A percentile compares a stretch with the other conserved stretches of the same genome.
These are phyloP conservation scores for Colletotrichum melonis DNA, from an alignment of 2,329 filamentous ascomycete species.

Conservation along the genomic window DNA sequence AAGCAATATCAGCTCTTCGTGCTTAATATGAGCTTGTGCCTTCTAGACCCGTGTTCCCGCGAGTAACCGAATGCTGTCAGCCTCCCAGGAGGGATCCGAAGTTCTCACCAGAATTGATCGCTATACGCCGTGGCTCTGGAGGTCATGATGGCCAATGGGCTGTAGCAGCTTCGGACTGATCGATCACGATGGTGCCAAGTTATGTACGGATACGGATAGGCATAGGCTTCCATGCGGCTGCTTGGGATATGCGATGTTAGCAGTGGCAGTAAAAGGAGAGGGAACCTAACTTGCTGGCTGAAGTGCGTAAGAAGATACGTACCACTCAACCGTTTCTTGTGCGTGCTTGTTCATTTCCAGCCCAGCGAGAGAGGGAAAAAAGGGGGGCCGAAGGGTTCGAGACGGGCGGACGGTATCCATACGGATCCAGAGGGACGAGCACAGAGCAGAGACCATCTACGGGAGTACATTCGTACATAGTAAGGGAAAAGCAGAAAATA, in stretches of 20 bases:
- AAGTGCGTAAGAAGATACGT: not conserved
- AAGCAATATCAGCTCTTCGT: conserved; percentile 8
- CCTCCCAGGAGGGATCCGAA: not conserved
- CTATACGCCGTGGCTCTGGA: not conserved
- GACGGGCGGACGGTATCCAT: conserved; percentile 9
- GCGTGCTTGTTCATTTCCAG: conserved; percentile 8
- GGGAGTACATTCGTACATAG: too few species aligned
- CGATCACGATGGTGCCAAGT: not conserved
- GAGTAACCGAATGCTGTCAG: not conserved
- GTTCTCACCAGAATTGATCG: not conserved
- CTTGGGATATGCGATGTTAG: not conserved
- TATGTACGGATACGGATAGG: not conserved
- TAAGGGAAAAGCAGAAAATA: conserved; percentile 20
- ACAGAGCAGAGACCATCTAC: not conserved
- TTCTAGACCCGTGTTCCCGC: not conserved
- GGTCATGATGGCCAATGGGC: not conserved
- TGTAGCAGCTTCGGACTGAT: not conserved
- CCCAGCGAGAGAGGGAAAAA: not conserved
- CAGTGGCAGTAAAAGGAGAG: not conserved
- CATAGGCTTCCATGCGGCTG: not conserved
- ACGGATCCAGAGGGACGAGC: conserved; percentile 12
- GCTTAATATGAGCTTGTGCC: conserved; percentile 14
- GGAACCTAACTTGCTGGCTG: not conserved
- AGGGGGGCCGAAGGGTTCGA: conserved; percentile 3
- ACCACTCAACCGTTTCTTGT: conserved; percentile 17